phyloP scores from a whole-genome alignment of 306 rosid genomes.

The Oxytropis ochrocephala region DNA sequence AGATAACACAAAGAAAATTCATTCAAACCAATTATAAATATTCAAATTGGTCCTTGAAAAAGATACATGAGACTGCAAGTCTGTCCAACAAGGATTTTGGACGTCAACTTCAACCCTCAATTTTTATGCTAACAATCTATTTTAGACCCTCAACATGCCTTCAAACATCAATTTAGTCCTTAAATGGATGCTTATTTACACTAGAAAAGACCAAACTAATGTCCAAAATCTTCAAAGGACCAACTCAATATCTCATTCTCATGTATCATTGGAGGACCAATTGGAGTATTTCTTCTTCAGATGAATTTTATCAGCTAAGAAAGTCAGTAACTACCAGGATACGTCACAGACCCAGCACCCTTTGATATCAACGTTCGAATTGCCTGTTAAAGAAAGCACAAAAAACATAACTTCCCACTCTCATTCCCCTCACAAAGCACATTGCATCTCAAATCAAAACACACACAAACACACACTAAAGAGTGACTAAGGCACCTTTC shows the following conservation, averaged over 20 bases:
- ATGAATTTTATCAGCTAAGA: not conserved
- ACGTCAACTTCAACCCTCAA: not conserved
- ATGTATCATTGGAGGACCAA: not conserved
- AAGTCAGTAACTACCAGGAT: slow-evolving; percentile 49
- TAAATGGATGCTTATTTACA: not conserved
- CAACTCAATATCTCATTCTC: not conserved
- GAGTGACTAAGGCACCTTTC: slow-evolving; percentile 43
- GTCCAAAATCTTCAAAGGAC: not conserved
- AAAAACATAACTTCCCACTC: not conserved
- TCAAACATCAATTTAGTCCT: not conserved
- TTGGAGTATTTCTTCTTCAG: not conserved
- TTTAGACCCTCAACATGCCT: not conserved
- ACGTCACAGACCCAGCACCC: slow-evolving; percentile 71
- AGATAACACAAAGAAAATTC: not conserved
- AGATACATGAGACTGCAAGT: not conserved
- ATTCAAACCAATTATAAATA: not conserved
- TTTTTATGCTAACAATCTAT: not conserved
- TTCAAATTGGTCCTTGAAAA: slow-evolving; percentile 4
- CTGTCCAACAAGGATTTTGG: not conserved
- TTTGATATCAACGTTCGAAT: slow-evolving; percentile 63
- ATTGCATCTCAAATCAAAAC: slow-evolving; percentile 7
- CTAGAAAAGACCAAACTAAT: not conserved
- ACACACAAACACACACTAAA: not conserved
- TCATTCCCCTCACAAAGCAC: slow-evolving; percentile 3
- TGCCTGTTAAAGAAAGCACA: slow-evolving; percentile 47